phyloP scores from a whole-genome alignment of 2,329 filamentous ascomycete genomes.

The Diaporthe humulicola region DNA sequence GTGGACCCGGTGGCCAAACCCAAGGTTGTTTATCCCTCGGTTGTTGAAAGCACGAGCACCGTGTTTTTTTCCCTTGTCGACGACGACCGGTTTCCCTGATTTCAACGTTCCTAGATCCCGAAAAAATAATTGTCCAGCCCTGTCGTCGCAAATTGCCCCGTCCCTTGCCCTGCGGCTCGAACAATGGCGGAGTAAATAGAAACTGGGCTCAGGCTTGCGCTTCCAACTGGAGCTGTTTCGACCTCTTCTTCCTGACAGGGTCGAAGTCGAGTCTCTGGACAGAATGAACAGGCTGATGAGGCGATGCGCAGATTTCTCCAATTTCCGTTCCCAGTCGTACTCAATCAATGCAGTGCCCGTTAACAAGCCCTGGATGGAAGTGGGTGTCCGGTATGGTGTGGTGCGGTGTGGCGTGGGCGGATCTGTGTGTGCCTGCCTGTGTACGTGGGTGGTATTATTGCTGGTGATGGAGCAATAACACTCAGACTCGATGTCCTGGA shows the following conservation, averaged over 20 bases:
- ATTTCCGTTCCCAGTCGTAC: conserved; percentile 20
- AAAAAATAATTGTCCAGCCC: conserved; percentile 11
- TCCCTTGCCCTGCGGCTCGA: not conserved
- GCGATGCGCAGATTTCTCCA: not conserved
- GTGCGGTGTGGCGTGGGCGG: not conserved
- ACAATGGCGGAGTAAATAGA: conserved; percentile 19
- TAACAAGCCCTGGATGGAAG: not conserved
- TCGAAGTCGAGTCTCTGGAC: not conserved
- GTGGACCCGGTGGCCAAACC: conserved; percentile 29
- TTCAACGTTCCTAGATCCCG: conserved; percentile 6
- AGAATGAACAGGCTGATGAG: not conserved
- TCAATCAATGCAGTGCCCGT: conserved; percentile 6
- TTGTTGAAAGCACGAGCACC: conserved; percentile 28
- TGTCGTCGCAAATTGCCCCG: conserved; percentile 17
- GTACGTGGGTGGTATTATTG: not conserved
- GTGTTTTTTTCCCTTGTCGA: conserved; percentile 3
- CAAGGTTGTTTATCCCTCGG: conserved; percentile 21
- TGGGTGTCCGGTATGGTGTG: not conserved
- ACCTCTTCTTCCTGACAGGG: not conserved
- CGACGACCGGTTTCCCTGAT: not conserved
- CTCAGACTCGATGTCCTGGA: not conserved
- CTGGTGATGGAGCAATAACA: conserved; percentile 3
- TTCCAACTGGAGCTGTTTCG: conserved; percentile 15
- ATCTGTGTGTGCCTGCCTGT: not conserved
- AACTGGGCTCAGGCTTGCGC: conserved; percentile 3